A percentile compares a stretch with the other conserved stretches of the same genome.
Conservation (phyloP, 176 grass and related monocot genomes). For the Aegilops tauschii region DNA sequence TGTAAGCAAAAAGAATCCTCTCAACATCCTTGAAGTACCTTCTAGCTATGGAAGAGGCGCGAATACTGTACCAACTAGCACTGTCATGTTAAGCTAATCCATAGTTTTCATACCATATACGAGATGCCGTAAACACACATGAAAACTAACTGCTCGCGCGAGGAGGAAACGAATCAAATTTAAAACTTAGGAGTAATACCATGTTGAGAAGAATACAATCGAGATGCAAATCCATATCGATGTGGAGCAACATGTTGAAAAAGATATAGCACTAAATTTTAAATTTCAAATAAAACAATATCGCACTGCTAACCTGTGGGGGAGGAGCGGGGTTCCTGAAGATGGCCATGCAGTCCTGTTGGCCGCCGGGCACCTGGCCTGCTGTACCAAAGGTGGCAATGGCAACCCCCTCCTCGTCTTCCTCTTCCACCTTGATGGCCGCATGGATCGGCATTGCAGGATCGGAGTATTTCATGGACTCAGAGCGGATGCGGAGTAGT, state of each 20-base stretch:
- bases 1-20: not conserved
- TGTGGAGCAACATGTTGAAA: not conserved
- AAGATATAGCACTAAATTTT: not conserved
- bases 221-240: not conserved
- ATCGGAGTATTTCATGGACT: not conserved
- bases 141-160: not conserved
- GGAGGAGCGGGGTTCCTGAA: slow-evolving; percentile 7
- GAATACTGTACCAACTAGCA: not conserved
- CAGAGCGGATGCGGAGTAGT: not conserved
- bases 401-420: not conserved
- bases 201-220: no score
- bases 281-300: not conserved
- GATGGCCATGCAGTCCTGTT: not conserved
- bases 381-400: not conserved
- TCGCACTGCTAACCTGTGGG: not conserved
- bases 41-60: not conserved
- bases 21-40: not conserved
- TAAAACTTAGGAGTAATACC: no score
- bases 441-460: not conserved
- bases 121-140: not conserved
- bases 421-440: slow-evolving; percentile 19
- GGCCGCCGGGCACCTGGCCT: not conserved
- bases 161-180: no score
- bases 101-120: not conserved
- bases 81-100: not conserved